These are phyloP conservation scores for Cephalotrichum gorgonifer DNA, from an alignment of 2,329 filamentous ascomycete genomes.

Conservation along the genomic window DNA sequence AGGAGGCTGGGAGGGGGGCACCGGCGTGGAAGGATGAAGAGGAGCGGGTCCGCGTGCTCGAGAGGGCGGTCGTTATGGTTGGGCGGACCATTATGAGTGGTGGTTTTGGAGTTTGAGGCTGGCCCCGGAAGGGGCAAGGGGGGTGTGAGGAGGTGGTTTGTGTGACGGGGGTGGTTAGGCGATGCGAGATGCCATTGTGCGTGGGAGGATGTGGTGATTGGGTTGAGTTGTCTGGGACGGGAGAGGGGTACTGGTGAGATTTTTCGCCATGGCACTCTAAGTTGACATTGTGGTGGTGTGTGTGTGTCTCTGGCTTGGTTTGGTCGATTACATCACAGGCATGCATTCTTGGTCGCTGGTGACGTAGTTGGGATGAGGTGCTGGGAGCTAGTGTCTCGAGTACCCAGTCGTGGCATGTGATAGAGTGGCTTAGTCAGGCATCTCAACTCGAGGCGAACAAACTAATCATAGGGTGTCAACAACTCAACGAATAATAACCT, in stretches of 20 bases:
- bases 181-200: not conserved
- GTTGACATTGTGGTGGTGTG: not conserved
- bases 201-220: not conserved
- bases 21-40: constrained; percentile 42
- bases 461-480: too few species aligned
- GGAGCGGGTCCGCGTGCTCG: constrained; percentile 15
- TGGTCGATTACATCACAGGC: not conserved
- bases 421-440: too few species aligned
- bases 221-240: not conserved
- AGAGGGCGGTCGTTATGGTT: not conserved
- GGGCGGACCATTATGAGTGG: constrained; percentile 3
- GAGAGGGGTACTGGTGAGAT: not conserved
- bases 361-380: not conserved
- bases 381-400: not conserved
- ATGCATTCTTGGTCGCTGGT: not conserved
- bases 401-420: too few species aligned
- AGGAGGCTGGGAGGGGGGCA: constrained; percentile 30
- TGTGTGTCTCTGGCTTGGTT: not conserved
- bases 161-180: not conserved
- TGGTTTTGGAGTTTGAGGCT: too few species aligned
- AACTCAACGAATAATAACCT: too few species aligned
- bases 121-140: too few species aligned
- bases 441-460: too few species aligned
- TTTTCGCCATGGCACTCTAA: not conserved
- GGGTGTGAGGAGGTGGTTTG: too few species aligned